Base-by-base conservation (phyloP, 768 basidiomycete genomes). In the Russula griseocarnosa region DNA sequence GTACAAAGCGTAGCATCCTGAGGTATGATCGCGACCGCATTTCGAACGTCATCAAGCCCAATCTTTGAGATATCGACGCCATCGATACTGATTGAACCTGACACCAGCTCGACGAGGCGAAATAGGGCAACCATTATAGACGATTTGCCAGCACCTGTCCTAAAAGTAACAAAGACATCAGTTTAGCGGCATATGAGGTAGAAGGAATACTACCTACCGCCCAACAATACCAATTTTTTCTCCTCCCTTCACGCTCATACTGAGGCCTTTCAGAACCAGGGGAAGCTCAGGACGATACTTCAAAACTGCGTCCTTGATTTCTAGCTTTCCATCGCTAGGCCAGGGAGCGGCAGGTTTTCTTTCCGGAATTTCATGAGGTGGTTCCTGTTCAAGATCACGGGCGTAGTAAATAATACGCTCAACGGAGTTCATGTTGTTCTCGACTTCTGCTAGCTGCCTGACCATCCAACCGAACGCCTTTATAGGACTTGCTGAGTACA, bases 161-260 rank as follows among this genome's bases (percentile, higher is more conserved):
- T 74, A 36, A 32, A 46, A 46, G 20, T 57, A 36, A 55, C 22
- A 55, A 38, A n/a, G 16, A 58, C 18, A 22, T 49, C 58, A 58
- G 65, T 10, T 60, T 26, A 24, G 13, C 34, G 58, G 52, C 40
- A 54, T 36, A 49, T 7, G 51, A 34, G 60, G 24, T 47, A 46
- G 51, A 22, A 13, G n/a, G 65, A 61, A 40, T 64, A 75, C 24
- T 14, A 62, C 75, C 1, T 71, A 81, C 73, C 84, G 70, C 26
- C 93, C 92, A 53, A 96, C 90, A 57, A 96, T 90, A 30, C 94
- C 94, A 67, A 98, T 86, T 76, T 96, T 95, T 76, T 98, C 94
- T 5, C 90, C 89, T 0, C 83, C 83, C 0, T 76, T 73, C 26
- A 97, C 79, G 32, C 76, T 76, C 81, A 98, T 82, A 14, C 81